Evolutionary conservation across 495 filamentous ascomycete species (phyloP).

Genomic region (Chaetomidium leptoderma): DNA sequence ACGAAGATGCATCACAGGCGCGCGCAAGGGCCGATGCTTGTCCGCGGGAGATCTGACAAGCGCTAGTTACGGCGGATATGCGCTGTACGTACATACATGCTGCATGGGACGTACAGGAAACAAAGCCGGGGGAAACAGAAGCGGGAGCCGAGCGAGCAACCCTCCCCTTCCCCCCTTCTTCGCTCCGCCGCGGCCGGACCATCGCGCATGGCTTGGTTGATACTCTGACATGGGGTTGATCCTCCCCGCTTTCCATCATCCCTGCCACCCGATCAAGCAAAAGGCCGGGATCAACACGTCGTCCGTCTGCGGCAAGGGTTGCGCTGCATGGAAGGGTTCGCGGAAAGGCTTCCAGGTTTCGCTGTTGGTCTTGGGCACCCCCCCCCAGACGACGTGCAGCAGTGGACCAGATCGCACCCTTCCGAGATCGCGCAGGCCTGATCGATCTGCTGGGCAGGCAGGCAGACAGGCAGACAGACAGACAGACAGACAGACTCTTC

Average conservation of each 20-base stretch:
- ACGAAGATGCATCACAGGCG: slow-evolving; percentile 7
- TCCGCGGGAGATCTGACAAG: slow-evolving; percentile 2
- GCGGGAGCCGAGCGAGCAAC: neutral
- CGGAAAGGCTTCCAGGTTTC: slow-evolving; percentile 3
- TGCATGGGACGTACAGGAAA: slow-evolving; percentile 1
- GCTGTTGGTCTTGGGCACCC: slow-evolving; percentile 6
- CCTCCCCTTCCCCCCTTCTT: neutral
- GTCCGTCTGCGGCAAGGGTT: slow-evolving; percentile 6
- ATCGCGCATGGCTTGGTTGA: neutral
- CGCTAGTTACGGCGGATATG: neutral
- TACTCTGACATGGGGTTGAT: neutral
- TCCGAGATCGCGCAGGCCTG: slow-evolving; percentile 4
- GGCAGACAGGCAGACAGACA: neutral
- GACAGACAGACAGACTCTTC: neutral
- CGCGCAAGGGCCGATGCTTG: neutral
- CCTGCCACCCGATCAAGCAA: no score
- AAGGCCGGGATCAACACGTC: no score
- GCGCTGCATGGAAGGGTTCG: slow-evolving; percentile 18
- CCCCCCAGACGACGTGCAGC: slow-evolving; percentile 1
- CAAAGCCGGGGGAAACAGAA: slow-evolving; percentile 7
- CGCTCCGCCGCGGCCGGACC: slow-evolving; percentile 1
- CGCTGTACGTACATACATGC: slow-evolving; percentile 4
- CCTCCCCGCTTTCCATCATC: no score
- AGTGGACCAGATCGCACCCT: slow-evolving; percentile 8
- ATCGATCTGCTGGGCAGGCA: neutral